Percentiles rank a stretch among this genome's conserved stretches.
phyloP scores from a whole-genome alignment of 352 stramenopile species.

The Phytophthora pistaciae region DNA sequence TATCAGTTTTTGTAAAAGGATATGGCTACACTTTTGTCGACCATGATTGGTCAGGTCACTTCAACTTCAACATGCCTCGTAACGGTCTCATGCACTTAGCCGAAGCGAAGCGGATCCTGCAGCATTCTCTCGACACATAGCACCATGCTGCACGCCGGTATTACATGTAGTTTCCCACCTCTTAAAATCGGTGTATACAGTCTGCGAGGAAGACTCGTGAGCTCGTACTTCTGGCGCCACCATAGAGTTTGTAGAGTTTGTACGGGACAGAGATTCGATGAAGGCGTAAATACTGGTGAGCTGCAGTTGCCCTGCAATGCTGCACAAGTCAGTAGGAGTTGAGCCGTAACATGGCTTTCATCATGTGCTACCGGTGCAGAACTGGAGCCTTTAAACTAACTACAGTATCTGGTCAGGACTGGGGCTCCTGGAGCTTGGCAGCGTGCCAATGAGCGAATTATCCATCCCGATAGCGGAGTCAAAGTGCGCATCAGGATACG shows the following conservation, averaged over 20 bases:
- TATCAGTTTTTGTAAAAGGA: neutral
- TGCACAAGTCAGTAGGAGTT: neutral
- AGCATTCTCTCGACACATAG: neutral
- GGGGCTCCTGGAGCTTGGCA: neutral
- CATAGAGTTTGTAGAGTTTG: neutral
- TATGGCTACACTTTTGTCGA: conserved; percentile 4
- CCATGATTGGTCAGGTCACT: conserved; percentile 20
- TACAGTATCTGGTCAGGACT: neutral
- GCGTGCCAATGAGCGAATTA: neutral
- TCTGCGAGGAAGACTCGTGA: neutral
- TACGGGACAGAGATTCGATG: neutral
- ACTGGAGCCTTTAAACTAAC: neutral
- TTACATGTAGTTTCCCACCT: neutral
- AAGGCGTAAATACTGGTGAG: neutral
- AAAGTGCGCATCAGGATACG: too few species aligned
- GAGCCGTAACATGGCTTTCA: neutral
- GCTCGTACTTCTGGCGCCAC: neutral
- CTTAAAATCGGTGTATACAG: neutral
- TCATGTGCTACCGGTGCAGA: neutral
- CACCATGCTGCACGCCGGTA: neutral
- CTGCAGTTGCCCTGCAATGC: too few species aligned
- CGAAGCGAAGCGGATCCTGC: too few species aligned
- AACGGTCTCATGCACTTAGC: neutral
- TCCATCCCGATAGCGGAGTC: too few species aligned
- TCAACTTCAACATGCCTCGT: conserved; percentile 12